Conservation (phyloP, 805 yeast genomes). For the Danielozyma ontarioensis region DNA sequence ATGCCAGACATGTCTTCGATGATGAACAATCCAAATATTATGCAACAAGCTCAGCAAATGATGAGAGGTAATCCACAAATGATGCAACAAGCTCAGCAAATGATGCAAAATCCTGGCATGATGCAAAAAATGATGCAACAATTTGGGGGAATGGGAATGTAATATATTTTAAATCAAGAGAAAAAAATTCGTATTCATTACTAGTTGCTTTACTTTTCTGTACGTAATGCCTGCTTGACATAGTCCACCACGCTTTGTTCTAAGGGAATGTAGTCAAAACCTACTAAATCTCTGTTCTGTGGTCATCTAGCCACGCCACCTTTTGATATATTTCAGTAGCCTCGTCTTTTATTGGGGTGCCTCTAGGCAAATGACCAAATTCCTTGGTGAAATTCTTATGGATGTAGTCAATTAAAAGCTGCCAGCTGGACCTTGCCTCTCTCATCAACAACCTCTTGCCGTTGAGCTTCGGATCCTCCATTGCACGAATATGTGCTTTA, state of each 20-base stretch:
- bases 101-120: slow-evolving; percentile 58
- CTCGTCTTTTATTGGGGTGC: too few species aligned
- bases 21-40: slow-evolving; percentile 55
- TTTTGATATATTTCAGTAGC: too few species aligned
- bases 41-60: slow-evolving; percentile 51
- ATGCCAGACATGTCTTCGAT: slow-evolving; percentile 52
- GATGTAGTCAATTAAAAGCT: too few species aligned
- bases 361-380: too few species aligned
- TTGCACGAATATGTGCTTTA: slow-evolving; percentile 35
- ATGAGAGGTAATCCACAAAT: slow-evolving; percentile 50
- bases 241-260: slow-evolving; percentile 12
- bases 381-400: too few species aligned
- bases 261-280: slow-evolving; percentile 10
- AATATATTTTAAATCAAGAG: neutral
- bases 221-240: slow-evolving; percentile 15
- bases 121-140: slow-evolving; percentile 67
- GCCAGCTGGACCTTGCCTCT: too few species aligned
- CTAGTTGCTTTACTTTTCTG: too few species aligned
- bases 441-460: slow-evolving; percentile 8
- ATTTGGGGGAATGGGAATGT: slow-evolving; percentile 67
- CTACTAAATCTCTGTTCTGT: too few species aligned
- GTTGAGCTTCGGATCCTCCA: slow-evolving; percentile 19
- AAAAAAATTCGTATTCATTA: too few species aligned
- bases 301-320: too few species aligned
- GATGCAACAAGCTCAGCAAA: slow-evolving; percentile 40